Base-by-base conservation (phyloP, 192 early-diverging fungal species). In the Chytriomyces hyalinus region DNA sequence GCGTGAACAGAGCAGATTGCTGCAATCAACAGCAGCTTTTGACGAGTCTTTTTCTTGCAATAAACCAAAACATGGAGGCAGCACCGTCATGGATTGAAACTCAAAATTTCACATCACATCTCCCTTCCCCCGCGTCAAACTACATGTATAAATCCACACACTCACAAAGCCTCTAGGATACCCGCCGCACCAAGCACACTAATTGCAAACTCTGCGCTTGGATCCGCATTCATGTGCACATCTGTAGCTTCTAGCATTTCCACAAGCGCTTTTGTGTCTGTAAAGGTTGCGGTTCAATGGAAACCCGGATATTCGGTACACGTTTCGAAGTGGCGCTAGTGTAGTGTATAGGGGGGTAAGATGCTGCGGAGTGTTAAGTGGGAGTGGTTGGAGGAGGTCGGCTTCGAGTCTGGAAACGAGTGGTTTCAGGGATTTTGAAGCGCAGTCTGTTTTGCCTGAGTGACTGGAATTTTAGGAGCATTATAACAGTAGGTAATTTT, bases 81-180 rank as follows among this genome's bases (percentile, higher is more conserved):
- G 24, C 24, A 26, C 24, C 24, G 24, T 26, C 24, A 26, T 26
- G 24, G 51, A 57, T 57, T 10, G 11, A 57, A 15, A 57, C 0
- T 57, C 10, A 0, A 15, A 0, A 57, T 65, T 36, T 65, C 24
- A 65, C 36, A 65, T 65, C 24, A 26, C 6, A 20, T 73, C 71
- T 44, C 71, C 71, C 61, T 76, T 76, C 20, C 50, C 65, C 17
- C 77, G 68, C 20, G 77, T 78, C 71, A 83, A 64, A 49, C 80
- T 83, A 28, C 82, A 83, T 46, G 82, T 65, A 75, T 80, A 84
- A 7, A 84, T 48, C 82, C 82, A 84, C 9, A 84, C 77, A 64
- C 72, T 71, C 7, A 84, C 73, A 67, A 84, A 83, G 6, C 71
- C 66, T 6, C 84, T 80, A 46, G 84, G 84, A 79, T 86, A 85